Evolutionary conservation across 2,329 filamentous ascomycete genomes (phyloP), one percentile per base, ranked within the genome.

Genomic region (Sclerotinia sclerotiorum): DNA sequence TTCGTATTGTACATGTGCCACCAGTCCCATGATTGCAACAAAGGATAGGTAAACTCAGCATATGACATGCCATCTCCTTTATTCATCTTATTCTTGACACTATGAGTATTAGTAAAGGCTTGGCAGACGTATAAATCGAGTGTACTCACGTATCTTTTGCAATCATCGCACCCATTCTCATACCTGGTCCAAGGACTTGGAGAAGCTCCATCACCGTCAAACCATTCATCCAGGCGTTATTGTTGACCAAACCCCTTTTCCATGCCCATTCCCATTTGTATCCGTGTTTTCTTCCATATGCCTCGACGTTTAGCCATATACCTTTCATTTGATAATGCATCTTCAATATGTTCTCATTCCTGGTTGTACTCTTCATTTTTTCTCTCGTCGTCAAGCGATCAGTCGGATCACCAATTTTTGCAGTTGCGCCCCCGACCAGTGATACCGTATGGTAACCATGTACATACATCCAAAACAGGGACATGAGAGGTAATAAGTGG

Each of bases 11-110:
- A 96, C 81, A 98, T 85, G 73, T 91, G 85, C 92, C 92, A 98
- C 87, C 94, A 99, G 78, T 99, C 95, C 90, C 94, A 98, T 29
- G 90, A 93, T 78, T 99, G 95, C 75, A 98, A 87, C 21, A 99
- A 81, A 1, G 96, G 95, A 76, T 99, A 99, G 54, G 88, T 86
- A 79, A 99, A 97, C 78, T 99, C 95, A 48, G 92, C 90, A 75
- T 96, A 91, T 0, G 94, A 96, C 90, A 99, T 94, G 74, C 95
- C 96, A 72, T 95, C 91, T 49, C 93, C 92, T 65, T 88, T 88
- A n/a, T 86, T 85, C 83, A 98, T 85, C 76, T 93, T 92, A 68
- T 88, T 89, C 79, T 93, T 95, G 67, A 96, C 93, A 46, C 76
- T 77, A 49, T n/a, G 39, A 48, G 51, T 35, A 51, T 74, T 54